Conservation (phyloP, 2,329 filamentous ascomycete genomes). For the Botrytis cinerea region DNA sequence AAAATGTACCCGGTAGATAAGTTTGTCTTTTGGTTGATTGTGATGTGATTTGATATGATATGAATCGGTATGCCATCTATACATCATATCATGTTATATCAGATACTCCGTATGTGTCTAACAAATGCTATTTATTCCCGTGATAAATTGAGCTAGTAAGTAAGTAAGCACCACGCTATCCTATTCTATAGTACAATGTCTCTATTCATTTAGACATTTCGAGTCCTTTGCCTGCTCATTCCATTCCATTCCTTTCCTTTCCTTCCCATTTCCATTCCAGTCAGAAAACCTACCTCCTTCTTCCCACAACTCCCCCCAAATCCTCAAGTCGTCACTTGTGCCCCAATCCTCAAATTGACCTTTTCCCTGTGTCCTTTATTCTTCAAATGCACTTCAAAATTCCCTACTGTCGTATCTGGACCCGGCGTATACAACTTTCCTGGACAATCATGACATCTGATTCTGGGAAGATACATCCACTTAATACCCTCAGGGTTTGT, state of each 20-base stretch:
- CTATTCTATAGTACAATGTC: conserved; percentile 2
- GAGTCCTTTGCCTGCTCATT: not conserved
- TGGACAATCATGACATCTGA: conserved; percentile 88
- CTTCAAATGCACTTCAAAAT: conserved; percentile 90
- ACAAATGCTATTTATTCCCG: not conserved
- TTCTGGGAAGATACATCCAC: conserved; percentile 83
- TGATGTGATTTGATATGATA: too few species aligned
- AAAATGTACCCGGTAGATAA: too few species aligned
- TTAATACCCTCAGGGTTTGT: conserved; percentile 63
- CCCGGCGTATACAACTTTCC: conserved; percentile 93
- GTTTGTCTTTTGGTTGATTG: too few species aligned
- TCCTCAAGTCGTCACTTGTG: not conserved
- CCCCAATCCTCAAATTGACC: conserved; percentile 51
- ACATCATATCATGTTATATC: not conserved
- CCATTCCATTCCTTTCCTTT: not conserved
- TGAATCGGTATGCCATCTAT: not conserved
- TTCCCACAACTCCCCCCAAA: not conserved
- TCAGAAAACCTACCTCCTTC: not conserved
- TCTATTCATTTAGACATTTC: not conserved
- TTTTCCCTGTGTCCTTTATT: conserved; percentile 78
- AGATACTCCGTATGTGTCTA: not conserved
- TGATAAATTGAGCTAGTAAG: not conserved
- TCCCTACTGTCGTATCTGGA: conserved; percentile 78
- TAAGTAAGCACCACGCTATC: not conserved
- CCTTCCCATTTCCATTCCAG: not conserved